Evolutionary conservation across 176 grass and related monocot species (phyloP).

Genomic region (Avena sativa): DNA sequence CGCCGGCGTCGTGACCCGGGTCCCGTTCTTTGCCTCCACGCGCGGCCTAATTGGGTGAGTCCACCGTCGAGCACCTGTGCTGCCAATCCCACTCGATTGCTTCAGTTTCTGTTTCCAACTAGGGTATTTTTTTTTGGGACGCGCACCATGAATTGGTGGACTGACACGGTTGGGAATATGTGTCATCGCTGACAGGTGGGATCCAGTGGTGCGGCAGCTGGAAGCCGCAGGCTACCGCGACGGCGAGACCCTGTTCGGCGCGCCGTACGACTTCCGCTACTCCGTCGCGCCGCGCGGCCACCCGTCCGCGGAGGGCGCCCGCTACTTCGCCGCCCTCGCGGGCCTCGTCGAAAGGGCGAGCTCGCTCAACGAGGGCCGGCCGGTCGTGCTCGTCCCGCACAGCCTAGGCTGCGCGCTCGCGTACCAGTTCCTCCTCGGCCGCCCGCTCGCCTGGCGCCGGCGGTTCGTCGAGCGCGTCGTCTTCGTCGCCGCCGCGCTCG

Average conservation of each 20-base stretch:
- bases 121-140: too few relatives aligned
- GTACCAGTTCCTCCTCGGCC: slow-evolving; percentile 62
- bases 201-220: slow-evolving; percentile 34
- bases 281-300: slow-evolving; percentile 50
- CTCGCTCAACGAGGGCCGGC: slow-evolving; percentile 8
- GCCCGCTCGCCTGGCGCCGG: slow-evolving; percentile 53
- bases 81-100: not conserved
- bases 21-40: slow-evolving; percentile 64
- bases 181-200: slow-evolving; percentile 47
- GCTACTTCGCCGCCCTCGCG: slow-evolving; percentile 50
- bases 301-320: slow-evolving; percentile 41
- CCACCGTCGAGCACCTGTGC: not conserved
- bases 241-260: slow-evolving; percentile 53
- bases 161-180: not conserved
- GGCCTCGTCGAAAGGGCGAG: slow-evolving; percentile 42
- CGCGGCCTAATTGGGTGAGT: slow-evolving; percentile 48
- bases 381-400: slow-evolving; percentile 63
- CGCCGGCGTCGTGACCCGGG: slow-evolving; percentile 56
- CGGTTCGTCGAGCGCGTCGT: slow-evolving; percentile 51
- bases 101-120: not conserved
- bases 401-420: slow-evolving; percentile 67
- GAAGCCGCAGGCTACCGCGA: slow-evolving; percentile 61
- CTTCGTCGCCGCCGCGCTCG: slow-evolving; percentile 57
- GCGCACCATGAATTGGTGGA: not conserved
- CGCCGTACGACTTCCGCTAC: slow-evolving; percentile 86